Conservation (phyloP, 805 yeast species). For the Zygosaccharomyces rouxii region DNA sequence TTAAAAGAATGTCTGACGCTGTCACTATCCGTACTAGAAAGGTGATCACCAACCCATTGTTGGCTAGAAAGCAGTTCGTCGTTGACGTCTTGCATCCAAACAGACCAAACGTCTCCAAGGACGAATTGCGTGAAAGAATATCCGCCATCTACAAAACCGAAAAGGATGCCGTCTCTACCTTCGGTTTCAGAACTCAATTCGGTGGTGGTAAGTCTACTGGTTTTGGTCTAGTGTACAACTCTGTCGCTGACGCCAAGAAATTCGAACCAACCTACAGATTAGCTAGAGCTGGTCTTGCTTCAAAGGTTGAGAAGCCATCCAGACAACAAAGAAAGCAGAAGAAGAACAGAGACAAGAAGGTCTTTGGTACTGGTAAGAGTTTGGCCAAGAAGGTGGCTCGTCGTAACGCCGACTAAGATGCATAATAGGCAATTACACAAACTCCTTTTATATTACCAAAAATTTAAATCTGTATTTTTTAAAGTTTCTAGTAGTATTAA, state of each 20-base stretch:
- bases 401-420: slow-evolving; percentile 75
- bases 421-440: slow-evolving; percentile 7
- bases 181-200: slow-evolving; percentile 98
- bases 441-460: slow-evolving; percentile 11
- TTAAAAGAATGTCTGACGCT: slow-evolving; percentile 68
- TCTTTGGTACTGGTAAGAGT: slow-evolving; percentile 96
- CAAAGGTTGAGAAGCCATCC: slow-evolving; percentile 93
- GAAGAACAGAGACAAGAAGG: slow-evolving; percentile 99
- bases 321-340: slow-evolving; percentile 99
- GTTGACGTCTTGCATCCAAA: slow-evolving; percentile 99
- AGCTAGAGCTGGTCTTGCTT: slow-evolving; percentile 97
- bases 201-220: slow-evolving; percentile 99
- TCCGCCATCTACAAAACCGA: slow-evolving; percentile 87
- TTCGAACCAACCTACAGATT: slow-evolving; percentile 99
- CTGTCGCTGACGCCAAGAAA: slow-evolving; percentile 94
- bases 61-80: slow-evolving; percentile 99
- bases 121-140: slow-evolving; percentile 93
- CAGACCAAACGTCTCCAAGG: slow-evolving; percentile 98
- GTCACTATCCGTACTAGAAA: slow-evolving; percentile 99
- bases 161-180: slow-evolving; percentile 92
- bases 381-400: slow-evolving; percentile 89
- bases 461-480: slow-evolving; percentile 14
- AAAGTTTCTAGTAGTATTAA: slow-evolving; percentile 18
- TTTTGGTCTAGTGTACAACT: slow-evolving; percentile 98
- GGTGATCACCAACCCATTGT: slow-evolving; percentile 97